Conservation (phyloP, 179 eudicot species). For the Drosera spatulata region DNA sequence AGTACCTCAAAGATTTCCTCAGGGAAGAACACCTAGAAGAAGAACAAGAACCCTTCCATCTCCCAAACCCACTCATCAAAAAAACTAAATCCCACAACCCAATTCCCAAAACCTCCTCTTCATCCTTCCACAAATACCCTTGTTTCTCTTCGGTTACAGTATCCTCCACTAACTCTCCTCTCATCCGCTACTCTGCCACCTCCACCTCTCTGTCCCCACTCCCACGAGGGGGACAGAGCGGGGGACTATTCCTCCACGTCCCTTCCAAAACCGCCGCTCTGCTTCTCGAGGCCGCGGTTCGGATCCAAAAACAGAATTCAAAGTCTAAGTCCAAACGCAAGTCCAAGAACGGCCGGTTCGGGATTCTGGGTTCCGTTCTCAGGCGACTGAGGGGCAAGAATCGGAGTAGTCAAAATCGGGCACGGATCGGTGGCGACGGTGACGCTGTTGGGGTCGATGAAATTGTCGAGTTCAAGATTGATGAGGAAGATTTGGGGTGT, state of each 20-base stretch:
- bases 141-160: constrained; percentile 41
- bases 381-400: constrained; percentile 28
- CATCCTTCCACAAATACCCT: constrained; percentile 43
- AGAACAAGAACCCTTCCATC: constrained; percentile 67
- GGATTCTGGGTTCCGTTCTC: constrained; percentile 50
- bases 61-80: constrained; percentile 44
- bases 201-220: constrained; percentile 15
- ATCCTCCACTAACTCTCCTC: constrained; percentile 29
- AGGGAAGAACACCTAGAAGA: constrained; percentile 29
- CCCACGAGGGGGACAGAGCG: constrained; percentile 19
- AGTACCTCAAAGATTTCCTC: constrained; percentile 56
- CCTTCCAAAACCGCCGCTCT: constrained; percentile 63
- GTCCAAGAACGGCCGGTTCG: constrained; percentile 24
- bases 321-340: constrained; percentile 28
- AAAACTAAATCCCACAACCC: constrained; percentile 17
- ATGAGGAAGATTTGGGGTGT: no score
- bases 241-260: constrained; percentile 34
- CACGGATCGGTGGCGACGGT: no score
- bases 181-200: constrained; percentile 25
- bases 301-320: constrained; percentile 32
- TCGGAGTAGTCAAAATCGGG: constrained; percentile 16
- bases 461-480: no score
- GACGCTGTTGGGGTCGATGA: no score
- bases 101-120: constrained; percentile 12
- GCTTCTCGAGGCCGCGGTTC: constrained; percentile 64